phyloP scores from a whole-genome alignment of 2,329 filamentous ascomycete genomes.

The Colletotrichum cereale region DNA sequence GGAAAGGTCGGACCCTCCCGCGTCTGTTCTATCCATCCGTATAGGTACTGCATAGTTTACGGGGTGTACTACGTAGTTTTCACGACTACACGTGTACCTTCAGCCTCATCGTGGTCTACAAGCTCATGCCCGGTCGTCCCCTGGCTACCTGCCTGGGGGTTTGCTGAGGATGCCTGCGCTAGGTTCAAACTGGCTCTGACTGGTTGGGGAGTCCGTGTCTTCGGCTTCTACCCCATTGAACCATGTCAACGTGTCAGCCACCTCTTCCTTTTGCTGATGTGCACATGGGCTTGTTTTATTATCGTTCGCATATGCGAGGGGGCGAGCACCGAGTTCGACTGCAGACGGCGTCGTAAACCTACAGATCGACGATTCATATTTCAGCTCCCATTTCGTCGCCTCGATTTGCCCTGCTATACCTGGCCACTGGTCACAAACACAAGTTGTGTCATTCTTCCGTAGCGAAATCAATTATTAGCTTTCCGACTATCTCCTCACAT shows the following conservation, averaged over 20 bases:
- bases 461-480: background rate
- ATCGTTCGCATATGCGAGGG: background rate
- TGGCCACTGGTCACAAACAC: no score
- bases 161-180: background rate
- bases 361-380: background rate
- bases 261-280: background rate
- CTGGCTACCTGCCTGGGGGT: background rate
- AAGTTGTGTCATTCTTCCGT: background rate
- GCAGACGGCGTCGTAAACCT: background rate
- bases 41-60: no score
- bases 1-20: background rate
- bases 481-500: background rate
- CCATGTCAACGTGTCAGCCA: background rate
- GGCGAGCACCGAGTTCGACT: background rate
- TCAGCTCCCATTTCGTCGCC: no score
- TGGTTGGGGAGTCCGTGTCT: background rate
- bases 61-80: no score
- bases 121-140: background rate
- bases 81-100: background rate
- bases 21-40: background rate
- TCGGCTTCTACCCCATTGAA: background rate
- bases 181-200: background rate
- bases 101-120: conserved; percentile 16
- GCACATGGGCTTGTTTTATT: background rate
- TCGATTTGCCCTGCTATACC: no score